Percentiles rank a stretch among this genome's conserved stretches.
Evolutionary conservation across 2,329 filamentous ascomycete genomes (phyloP).

Genomic region (Arthrobotrys entomopaga): DNA sequence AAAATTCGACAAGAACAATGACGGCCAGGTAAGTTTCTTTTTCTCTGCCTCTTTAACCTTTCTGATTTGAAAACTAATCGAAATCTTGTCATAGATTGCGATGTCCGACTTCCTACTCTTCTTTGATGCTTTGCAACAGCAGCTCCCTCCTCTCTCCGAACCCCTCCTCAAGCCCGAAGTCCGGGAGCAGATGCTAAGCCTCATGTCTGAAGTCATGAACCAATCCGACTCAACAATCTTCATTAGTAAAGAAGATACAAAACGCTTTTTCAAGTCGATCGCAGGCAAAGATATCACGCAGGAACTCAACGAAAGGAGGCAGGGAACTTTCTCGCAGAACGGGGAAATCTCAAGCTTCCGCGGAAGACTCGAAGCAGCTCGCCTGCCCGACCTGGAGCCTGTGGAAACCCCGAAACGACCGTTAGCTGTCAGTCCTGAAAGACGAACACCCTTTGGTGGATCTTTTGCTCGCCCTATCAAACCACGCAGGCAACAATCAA

Average conservation of each 20-base stretch:
- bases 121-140: slow-evolving; percentile 47
- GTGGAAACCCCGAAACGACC: slow-evolving; percentile 42
- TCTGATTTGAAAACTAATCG: slow-evolving; percentile 2
- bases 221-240: slow-evolving; percentile 37
- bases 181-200: slow-evolving; percentile 44
- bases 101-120: slow-evolving; percentile 53
- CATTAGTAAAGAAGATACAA: slow-evolving; percentile 52
- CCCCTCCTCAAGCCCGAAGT: slow-evolving; percentile 42
- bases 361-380: slow-evolving; percentile 39
- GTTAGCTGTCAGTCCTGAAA: slow-evolving; percentile 36
- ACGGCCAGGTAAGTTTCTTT: slow-evolving; percentile 33
- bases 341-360: slow-evolving; percentile 51
- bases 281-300: slow-evolving; percentile 52
- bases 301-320: slow-evolving; percentile 47
- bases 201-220: slow-evolving; percentile 47
- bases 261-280: slow-evolving; percentile 42
- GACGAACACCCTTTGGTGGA: slow-evolving; percentile 42
- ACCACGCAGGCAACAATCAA: slow-evolving; percentile 46
- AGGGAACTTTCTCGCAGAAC: slow-evolving; percentile 42
- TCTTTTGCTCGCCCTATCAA: slow-evolving; percentile 37
- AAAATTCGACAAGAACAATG: slow-evolving; percentile 42
- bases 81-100: slow-evolving; percentile 18
- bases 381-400: slow-evolving; percentile 23
- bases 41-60: background rate
- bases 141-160: slow-evolving; percentile 49